Base-by-base conservation (phyloP, 2,329 filamentous ascomycete species). In the Trichoderma gracile region DNA sequence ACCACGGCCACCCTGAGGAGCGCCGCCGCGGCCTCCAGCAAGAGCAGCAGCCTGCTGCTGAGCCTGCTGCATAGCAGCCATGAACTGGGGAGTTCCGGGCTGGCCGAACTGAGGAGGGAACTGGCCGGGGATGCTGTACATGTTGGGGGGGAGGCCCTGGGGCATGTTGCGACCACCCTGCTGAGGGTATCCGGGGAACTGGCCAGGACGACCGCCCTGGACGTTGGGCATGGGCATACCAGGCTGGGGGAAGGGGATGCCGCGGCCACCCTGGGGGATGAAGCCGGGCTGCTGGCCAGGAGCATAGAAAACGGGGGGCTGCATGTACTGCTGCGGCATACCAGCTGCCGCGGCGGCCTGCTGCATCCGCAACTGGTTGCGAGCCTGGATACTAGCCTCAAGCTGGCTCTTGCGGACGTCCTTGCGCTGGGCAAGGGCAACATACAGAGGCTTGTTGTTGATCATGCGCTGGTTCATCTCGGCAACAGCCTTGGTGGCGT, bases 391-490 rank as follows among this genome's bases (percentile, higher is more conserved):
- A 81, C 92, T 97, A 74, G 94, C 94, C 85, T 99, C 95, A 72
- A 99, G 92, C 85, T 98, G 95, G 83, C 89, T 97, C 88, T 97
- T 97, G 81, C 95, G 93, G 74, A 99, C 94, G 81, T 99, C 95
- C 88, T 99, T 99, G 82, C 95, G 94, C 86, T 99, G 95, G 69
- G 95, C 95, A 70, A 99, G 87, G 73, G 95, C 95, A 74, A 99
- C 95, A 77, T 99, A 99, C 67, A 99, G 86, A 65, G 95, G 95
- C 88, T 99, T 99, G 82, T 86, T 87, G 78, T 93, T 90, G 71
- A 98, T 85, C 95, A 99, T 99, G 80, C 95, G 93, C 85, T 98
- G 94, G 85, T 99, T 99, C 92, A 98, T 97, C 81, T 99, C 95
- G 67, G 93, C 93, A 69, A 99, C 94, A 69, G 95, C 95, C 88